These are phyloP conservation scores for Vitis hybrid DNA, from an alignment of 177 flowering plant genomes.

Conservation along the genomic window DNA sequence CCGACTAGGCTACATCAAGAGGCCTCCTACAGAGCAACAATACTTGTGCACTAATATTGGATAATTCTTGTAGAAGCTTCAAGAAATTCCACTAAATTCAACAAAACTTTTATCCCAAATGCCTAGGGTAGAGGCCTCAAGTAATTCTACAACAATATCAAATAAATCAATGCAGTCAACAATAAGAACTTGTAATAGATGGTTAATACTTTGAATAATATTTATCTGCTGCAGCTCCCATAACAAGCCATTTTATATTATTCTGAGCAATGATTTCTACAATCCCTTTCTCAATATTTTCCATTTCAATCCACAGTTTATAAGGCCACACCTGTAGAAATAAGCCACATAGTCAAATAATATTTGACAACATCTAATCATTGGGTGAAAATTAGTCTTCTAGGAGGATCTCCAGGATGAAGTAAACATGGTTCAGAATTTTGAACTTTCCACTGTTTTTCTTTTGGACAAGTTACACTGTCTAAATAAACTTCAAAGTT, in stretches of 20 bases:
- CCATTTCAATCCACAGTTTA: slow-evolving; percentile 47
- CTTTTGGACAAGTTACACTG: too few relatives aligned
- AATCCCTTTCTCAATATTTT: slow-evolving; percentile 45
- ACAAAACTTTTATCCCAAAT: too few relatives aligned
- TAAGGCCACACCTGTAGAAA: slow-evolving; percentile 37
- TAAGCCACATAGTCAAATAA: background rate
- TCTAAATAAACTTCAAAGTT: background rate
- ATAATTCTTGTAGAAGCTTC: too few relatives aligned
- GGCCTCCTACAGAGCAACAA: too few relatives aligned
- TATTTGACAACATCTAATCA: background rate
- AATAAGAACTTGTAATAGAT: too few relatives aligned
- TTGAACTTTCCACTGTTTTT: background rate
- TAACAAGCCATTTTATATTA: slow-evolving; percentile 50
- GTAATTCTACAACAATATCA: too few relatives aligned
- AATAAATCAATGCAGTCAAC: too few relatives aligned
- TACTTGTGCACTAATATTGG: too few relatives aligned
- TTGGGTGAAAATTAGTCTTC: background rate
- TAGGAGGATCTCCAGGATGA: background rate
- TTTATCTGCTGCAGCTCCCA: slow-evolving; percentile 35
- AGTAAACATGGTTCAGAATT: background rate
- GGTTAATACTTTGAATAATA: too few relatives aligned
- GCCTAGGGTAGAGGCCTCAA: too few relatives aligned
- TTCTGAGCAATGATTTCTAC: slow-evolving; percentile 33
- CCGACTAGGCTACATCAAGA: background rate
- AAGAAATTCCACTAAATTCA: too few relatives aligned